A percentile compares a stretch with the other conserved stretches of the same genome.
phyloP scores from a whole-genome alignment of 768 basidiomycete species.

The Imleria badia region DNA sequence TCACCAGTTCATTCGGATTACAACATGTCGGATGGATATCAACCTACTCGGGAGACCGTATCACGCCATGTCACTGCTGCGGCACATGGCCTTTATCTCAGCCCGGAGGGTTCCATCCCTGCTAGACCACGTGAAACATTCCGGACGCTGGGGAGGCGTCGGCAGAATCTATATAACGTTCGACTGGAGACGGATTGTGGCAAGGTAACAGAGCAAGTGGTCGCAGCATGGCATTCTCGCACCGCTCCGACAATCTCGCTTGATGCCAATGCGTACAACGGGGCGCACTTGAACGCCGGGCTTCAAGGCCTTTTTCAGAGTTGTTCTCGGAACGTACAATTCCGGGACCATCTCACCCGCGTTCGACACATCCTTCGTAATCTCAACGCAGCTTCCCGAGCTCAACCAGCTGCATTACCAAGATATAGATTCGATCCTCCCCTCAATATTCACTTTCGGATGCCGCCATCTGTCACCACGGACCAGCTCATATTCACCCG shows the following conservation, averaged over 20 bases:
- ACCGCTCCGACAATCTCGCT: neutral
- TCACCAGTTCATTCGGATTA: conserved; percentile 4
- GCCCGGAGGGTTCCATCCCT: neutral
- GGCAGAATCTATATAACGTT: too few relatives aligned
- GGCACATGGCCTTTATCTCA: neutral
- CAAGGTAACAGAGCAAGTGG: neutral
- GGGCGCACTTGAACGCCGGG: neutral
- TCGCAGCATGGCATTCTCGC: neutral
- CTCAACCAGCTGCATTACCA: too few relatives aligned
- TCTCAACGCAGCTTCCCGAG: neutral
- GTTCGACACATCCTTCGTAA: neutral
- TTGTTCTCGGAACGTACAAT: neutral
- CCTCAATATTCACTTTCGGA: neutral
- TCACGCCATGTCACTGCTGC: neutral
- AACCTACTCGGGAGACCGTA: neutral
- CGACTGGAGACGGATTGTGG: too few relatives aligned
- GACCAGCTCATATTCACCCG: conserved; percentile 2
- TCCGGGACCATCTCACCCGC: neutral
- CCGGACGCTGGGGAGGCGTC: neutral
- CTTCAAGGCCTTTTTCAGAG: neutral
- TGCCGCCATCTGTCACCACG: neutral
- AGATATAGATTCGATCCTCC: neutral
- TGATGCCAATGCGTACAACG: neutral
- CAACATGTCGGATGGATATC: neutral
- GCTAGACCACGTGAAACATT: neutral